These are phyloP conservation scores for Talaromyces funiculosus DNA, from an alignment of 2,329 filamentous ascomycete genomes.

Conservation along the genomic window DNA sequence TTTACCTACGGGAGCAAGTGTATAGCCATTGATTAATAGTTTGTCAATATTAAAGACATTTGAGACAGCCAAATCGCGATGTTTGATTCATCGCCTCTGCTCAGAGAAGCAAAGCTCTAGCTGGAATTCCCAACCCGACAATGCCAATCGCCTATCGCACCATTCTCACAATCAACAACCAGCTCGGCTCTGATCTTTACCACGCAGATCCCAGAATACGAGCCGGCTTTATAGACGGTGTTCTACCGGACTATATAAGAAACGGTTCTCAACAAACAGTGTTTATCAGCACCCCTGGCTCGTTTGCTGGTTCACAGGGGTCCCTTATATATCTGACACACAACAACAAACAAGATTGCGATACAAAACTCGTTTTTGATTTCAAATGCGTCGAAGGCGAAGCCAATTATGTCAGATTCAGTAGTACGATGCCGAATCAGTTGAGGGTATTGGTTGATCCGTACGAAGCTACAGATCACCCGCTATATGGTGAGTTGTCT, in stretches of 20 bases:
- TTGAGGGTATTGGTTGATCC: constrained; percentile 9
- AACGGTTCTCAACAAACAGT: constrained; percentile 6
- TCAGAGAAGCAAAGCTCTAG: neutral
- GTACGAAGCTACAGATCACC: constrained; percentile 12
- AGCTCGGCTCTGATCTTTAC: constrained; percentile 9
- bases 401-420: constrained; percentile 11
- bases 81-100: neutral
- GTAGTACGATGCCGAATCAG: constrained; percentile 8
- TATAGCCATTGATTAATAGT: neutral
- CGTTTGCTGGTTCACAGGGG: constrained; percentile 8
- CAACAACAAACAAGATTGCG: neutral
- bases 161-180: constrained; percentile 13
- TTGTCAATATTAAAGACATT: neutral
- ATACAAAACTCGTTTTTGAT: constrained; percentile 5
- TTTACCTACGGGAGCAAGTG: neutral
- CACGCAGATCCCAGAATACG: constrained; percentile 5
- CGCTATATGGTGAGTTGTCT: constrained; percentile 10
- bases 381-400: constrained; percentile 10
- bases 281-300: constrained; percentile 4
- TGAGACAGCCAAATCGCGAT: neutral
- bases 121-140: neutral
- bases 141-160: constrained; percentile 13
- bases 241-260: constrained; percentile 7
- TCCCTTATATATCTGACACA: constrained; percentile 8
- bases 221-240: constrained; percentile 2